These are phyloP conservation scores for Bolboschoenoplectus hybrid DNA, from an alignment of 202 grass and related monocot species.

Conservation along the genomic window DNA sequence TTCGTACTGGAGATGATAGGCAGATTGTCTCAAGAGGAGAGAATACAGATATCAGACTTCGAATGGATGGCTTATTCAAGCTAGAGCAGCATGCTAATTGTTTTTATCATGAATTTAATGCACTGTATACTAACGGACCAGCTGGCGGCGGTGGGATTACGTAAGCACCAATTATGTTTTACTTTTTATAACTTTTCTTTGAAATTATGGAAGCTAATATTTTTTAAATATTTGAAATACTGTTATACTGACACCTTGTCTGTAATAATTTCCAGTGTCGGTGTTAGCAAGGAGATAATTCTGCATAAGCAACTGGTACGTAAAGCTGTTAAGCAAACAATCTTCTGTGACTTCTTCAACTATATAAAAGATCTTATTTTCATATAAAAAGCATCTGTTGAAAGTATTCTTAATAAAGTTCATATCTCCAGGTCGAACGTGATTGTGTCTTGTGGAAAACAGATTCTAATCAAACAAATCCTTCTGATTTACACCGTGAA, in stretches of 20 bases:
- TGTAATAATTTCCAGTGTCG: slow-evolving; percentile 67
- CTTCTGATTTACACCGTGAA: slow-evolving; percentile 34
- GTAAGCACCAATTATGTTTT: slow-evolving; percentile 49
- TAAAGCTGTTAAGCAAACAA: slow-evolving; percentile 14
- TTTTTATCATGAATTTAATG: slow-evolving; percentile 84
- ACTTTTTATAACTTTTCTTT: slow-evolving; percentile 10
- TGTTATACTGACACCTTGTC: slow-evolving; percentile 20
- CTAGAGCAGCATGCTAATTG: slow-evolving; percentile 73
- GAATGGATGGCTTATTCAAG: slow-evolving; percentile 88
- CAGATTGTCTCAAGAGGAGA: slow-evolving; percentile 45
- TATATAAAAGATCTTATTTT: background rate
- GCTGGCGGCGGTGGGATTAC: slow-evolving; percentile 82
- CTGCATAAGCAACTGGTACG: slow-evolving; percentile 86
- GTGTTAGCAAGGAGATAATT: slow-evolving; percentile 67
- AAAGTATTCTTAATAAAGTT: background rate
- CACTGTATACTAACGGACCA: slow-evolving; percentile 92
- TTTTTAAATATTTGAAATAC: background rate
- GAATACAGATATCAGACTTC: slow-evolving; percentile 69
- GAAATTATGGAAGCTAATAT: slow-evolving; percentile 12
- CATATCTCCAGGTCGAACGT: slow-evolving; percentile 55
- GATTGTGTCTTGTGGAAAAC: slow-evolving; percentile 62
- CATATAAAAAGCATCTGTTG: background rate
- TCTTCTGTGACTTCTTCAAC: background rate
- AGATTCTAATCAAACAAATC: slow-evolving; percentile 49
- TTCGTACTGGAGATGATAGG: slow-evolving; percentile 41